These are phyloP conservation scores for Heritiera fomes DNA, from an alignment of 345 rosid genomes.

Conservation along the genomic window DNA sequence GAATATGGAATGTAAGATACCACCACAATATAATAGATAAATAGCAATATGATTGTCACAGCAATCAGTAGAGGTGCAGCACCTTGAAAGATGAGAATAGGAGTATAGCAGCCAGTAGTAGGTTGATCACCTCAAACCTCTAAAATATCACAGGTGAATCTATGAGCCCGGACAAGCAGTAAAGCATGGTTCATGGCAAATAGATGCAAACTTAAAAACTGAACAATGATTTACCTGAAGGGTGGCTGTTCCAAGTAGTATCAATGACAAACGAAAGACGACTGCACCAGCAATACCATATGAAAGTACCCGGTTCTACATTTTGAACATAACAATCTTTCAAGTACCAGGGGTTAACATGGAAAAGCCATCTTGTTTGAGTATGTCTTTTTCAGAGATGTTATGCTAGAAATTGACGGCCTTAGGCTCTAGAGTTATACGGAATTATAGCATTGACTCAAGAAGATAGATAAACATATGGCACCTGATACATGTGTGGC, in stretches of 20 bases:
- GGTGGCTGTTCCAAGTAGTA: slow-evolving; percentile 87
- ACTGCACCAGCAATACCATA: slow-evolving; percentile 92
- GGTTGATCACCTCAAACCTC: slow-evolving; percentile 87
- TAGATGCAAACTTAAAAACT: not conserved
- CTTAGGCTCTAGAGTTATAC: not conserved
- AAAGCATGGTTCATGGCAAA: slow-evolving; percentile 1
- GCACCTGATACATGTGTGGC: slow-evolving; percentile 84
- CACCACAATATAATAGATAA: not conserved
- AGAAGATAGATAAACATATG: slow-evolving; percentile 20
- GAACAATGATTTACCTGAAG: slow-evolving; percentile 63
- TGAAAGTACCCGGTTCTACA: slow-evolving; percentile 80
- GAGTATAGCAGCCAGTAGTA: slow-evolving; percentile 75
- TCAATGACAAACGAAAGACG: slow-evolving; percentile 69
- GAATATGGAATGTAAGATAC: slow-evolving; percentile 8
- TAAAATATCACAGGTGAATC: slow-evolving; percentile 33
- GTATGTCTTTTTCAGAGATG: not conserved
- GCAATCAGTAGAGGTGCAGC: slow-evolving; percentile 20
- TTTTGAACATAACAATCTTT: slow-evolving; percentile 29
- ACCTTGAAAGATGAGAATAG: slow-evolving; percentile 92
- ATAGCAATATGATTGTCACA: slow-evolving; percentile 16
- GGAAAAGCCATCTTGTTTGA: not conserved
- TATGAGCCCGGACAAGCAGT: slow-evolving; percentile 8
- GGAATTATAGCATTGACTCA: not conserved
- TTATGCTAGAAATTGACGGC: slow-evolving; percentile 1
- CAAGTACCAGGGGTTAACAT: slow-evolving; percentile 12